Conservation (phyloP, 306 rosid genomes). For the Quercus dentata region DNA sequence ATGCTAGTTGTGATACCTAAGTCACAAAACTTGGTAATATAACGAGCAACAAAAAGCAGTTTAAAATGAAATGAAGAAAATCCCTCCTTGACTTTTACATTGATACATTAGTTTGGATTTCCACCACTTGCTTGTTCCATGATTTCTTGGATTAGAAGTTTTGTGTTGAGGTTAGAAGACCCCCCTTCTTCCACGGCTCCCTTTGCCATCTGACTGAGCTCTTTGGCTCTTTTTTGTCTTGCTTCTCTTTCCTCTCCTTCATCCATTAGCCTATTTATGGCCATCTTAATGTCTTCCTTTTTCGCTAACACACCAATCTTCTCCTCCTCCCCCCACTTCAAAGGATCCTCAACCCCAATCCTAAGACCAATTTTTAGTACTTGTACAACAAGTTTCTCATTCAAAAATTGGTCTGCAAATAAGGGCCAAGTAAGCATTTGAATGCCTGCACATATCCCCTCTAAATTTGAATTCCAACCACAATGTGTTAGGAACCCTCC, state of each 20-base stretch:
- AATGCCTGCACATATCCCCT: conserved; percentile 46
- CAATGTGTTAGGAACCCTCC: conserved; percentile 64
- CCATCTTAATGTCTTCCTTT: conserved; percentile 24
- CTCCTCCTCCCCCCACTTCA: conserved; percentile 36
- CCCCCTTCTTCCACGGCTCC: conserved; percentile 31
- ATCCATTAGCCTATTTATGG: conserved; percentile 24
- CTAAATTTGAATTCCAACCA: conserved; percentile 65
- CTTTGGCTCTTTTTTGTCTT: conserved; percentile 24
- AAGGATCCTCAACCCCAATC: conserved; percentile 30
- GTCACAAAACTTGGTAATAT: too few relatives aligned
- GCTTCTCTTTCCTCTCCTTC: conserved; percentile 16
- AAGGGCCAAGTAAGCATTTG: conserved; percentile 44
- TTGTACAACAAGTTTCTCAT: conserved; percentile 32
- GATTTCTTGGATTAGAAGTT: conserved; percentile 15
- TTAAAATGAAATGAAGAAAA: neutral
- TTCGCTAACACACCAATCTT: conserved; percentile 15
- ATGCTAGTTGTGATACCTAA: too few relatives aligned
- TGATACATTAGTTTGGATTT: neutral
- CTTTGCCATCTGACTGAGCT: conserved; percentile 20
- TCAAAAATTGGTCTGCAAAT: conserved; percentile 40
- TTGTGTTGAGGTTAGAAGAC: conserved; percentile 16
- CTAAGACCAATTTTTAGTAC: conserved; percentile 27
- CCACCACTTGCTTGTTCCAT: neutral
- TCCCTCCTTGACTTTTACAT: neutral
- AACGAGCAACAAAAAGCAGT: neutral